Evolutionary conservation across 2,329 filamentous ascomycete species (phyloP).

Genomic region (Bimuria novae-zelandiae): DNA sequence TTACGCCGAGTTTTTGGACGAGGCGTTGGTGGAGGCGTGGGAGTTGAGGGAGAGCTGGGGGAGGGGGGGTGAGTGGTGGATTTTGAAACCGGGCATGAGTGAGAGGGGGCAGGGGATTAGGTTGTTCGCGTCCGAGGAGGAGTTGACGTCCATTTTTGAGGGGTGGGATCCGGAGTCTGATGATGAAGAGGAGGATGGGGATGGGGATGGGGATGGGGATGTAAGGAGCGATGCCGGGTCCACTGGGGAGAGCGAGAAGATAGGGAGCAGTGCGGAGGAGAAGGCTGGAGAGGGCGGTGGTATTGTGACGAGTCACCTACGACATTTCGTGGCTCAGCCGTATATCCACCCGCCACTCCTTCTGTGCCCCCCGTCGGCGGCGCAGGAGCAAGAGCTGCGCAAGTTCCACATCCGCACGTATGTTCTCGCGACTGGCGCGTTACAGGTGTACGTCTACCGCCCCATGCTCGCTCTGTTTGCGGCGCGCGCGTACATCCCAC

Average conservation of each 20-base stretch:
- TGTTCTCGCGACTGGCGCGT: conserved; percentile 76
- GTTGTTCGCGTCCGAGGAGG: conserved; percentile 82
- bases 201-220: conserved; percentile 22
- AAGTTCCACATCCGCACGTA: conserved; percentile 98
- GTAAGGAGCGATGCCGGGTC: conserved; percentile 27
- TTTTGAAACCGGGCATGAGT: conserved; percentile 96
- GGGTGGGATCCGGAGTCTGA: conserved; percentile 80
- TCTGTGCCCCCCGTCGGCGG: conserved; percentile 51
- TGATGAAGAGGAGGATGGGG: conserved; percentile 60
- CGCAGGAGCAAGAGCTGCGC: conserved; percentile 49
- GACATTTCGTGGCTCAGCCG: conserved; percentile 93
- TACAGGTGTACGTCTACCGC: conserved; percentile 84
- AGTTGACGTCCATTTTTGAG: conserved; percentile 87
- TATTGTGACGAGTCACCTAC: conserved; percentile 85
- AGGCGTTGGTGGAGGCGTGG: conserved; percentile 86
- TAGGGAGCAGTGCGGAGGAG: conserved; percentile 31
- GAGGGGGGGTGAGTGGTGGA: conserved; percentile 82
- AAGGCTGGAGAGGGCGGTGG: conserved; percentile 47
- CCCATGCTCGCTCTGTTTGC: conserved; percentile 95
- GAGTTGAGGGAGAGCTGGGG: conserved; percentile 81
- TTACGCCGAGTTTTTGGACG: conserved; percentile 95
- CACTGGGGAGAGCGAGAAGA: conserved; percentile 24
- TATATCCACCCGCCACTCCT: conserved; percentile 91
- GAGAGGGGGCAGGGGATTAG: conserved; percentile 92
- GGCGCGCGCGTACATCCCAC: conserved; percentile 70